These are phyloP conservation scores for Trypanosoma avium DNA, from an alignment of 208 protist genomes.

Conservation along the genomic window DNA sequence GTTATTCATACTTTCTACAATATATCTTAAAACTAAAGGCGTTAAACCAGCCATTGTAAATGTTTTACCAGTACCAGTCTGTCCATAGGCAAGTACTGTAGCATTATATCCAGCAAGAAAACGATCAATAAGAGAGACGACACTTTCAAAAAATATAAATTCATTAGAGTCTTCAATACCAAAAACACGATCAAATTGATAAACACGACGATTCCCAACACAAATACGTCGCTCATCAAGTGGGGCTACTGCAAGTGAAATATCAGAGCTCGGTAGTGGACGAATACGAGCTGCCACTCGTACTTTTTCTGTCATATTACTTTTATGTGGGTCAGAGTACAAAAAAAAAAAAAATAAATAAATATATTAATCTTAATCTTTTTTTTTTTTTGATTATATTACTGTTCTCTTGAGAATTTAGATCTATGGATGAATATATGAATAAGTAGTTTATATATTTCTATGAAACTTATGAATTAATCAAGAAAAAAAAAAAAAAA, in stretches of 20 bases:
- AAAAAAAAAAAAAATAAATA: too few relatives aligned
- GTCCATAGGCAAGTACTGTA: slow-evolving; percentile 93
- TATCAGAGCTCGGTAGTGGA: slow-evolving; percentile 33
- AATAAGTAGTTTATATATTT: too few relatives aligned
- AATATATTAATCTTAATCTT: too few relatives aligned
- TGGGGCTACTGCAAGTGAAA: slow-evolving; percentile 47
- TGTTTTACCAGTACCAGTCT: slow-evolving; percentile 95
- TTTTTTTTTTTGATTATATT: too few relatives aligned
- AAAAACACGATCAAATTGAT: slow-evolving; percentile 90
- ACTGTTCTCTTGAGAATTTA: too few relatives aligned
- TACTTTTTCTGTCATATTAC: slow-evolving; percentile 54
- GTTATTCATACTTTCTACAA: slow-evolving; percentile 62
- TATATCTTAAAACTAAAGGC: slow-evolving; percentile 75
- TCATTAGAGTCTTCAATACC: slow-evolving; percentile 56
- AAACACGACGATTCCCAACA: slow-evolving; percentile 72
- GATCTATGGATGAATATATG: too few relatives aligned
- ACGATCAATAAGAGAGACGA: slow-evolving; percentile 66
- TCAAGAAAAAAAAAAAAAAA: too few relatives aligned
- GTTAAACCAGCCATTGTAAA: slow-evolving; percentile 85
- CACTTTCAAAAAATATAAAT: slow-evolving; percentile 70
- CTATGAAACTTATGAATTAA: too few relatives aligned
- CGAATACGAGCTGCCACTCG: slow-evolving; percentile 85
- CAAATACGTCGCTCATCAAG: slow-evolving; percentile 70
- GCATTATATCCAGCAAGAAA: slow-evolving; percentile 90
- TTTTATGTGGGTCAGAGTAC: slow-evolving; percentile 24